A percentile compares a stretch with the other conserved stretches of the same genome.
These are phyloP conservation scores for Sporothrix humicola DNA, from an alignment of 2,329 filamentous ascomycete genomes.

Conservation along the genomic window DNA sequence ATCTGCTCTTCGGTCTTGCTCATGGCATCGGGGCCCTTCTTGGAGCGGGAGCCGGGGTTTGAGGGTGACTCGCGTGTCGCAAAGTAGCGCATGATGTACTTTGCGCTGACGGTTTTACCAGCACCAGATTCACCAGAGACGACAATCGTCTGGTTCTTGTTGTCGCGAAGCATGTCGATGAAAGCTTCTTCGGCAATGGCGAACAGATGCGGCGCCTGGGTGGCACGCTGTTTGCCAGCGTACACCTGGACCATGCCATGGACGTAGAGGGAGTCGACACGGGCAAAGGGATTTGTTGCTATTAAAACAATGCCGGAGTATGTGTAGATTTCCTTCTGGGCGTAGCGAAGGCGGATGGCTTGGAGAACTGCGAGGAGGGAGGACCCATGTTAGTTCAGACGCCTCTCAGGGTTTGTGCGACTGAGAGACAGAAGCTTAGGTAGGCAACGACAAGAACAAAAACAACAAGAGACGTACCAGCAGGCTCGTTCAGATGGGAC, in stretches of 20 bases:
- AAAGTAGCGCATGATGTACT: conserved; percentile 99
- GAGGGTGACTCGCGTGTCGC: conserved; percentile 94
- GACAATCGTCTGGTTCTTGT: conserved; percentile 96
- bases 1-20: conserved; percentile 99
- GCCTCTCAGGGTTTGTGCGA: neutral
- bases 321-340: conserved; percentile 99
- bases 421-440: conserved; percentile 22
- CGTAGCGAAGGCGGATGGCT: conserved; percentile 94
- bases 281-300: conserved; percentile 95
- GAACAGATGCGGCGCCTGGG: conserved; percentile 96
- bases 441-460: neutral
- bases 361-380: conserved; percentile 72
- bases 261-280: conserved; percentile 97
- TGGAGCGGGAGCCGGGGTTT: conserved; percentile 76
- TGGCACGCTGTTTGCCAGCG: conserved; percentile 93
- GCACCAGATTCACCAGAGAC: conserved; percentile 99
- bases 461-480: conserved; percentile 64
- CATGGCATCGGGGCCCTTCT: conserved; percentile 79
- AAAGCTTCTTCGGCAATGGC: conserved; percentile 99
- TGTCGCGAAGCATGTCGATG: conserved; percentile 97
- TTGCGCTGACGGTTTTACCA: conserved; percentile 98
- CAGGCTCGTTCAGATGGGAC: conserved; percentile 97
- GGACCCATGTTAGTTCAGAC: conserved; percentile 2
- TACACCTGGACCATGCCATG: conserved; percentile 99
- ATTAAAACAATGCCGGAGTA: conserved; percentile 99